A percentile compares a stretch with the other conserved stretches of the same genome.
These are phyloP conservation scores for Coix lacrymajobi DNA, from an alignment of 176 grass and related monocot species.

Conservation along the genomic window DNA sequence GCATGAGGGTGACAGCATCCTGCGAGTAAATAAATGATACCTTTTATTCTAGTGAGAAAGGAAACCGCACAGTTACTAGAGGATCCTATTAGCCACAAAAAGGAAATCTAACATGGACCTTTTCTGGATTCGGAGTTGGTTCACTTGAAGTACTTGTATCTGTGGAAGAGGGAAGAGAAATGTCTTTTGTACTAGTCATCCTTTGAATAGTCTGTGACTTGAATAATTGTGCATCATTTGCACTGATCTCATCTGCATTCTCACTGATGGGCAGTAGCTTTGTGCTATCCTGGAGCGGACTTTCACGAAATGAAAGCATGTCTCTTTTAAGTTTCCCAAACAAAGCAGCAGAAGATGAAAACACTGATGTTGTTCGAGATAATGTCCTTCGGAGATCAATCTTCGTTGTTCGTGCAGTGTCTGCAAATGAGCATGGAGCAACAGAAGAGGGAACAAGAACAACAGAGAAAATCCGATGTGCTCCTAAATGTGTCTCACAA, in stretches of 20 bases:
- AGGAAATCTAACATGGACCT: constrained; percentile 25
- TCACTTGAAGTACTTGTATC: constrained; percentile 38
- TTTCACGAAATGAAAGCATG: constrained; percentile 57
- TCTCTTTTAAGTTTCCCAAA: constrained; percentile 93
- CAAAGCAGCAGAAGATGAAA: constrained; percentile 94
- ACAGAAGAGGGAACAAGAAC: constrained; percentile 96
- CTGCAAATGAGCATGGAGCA: constrained; percentile 46
- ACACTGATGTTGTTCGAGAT: constrained; percentile 79
- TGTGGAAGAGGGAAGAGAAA: constrained; percentile 10
- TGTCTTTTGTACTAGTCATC: constrained; percentile 43
- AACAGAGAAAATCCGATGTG: constrained; percentile 83
- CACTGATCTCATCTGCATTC: constrained; percentile 38
- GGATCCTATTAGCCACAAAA: constrained; percentile 4
- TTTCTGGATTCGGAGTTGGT: constrained; percentile 30
- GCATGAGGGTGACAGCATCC: constrained; percentile 63
- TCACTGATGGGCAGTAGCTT: constrained; percentile 45
- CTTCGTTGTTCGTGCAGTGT: constrained; percentile 22
- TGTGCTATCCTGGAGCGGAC: constrained; percentile 27
- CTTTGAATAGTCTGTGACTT: constrained; percentile 55
- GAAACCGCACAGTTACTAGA: constrained; percentile 2
- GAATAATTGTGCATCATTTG: constrained; percentile 50
- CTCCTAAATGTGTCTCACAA: constrained; percentile 69
- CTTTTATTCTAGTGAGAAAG: constrained; percentile 3
- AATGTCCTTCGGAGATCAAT: constrained; percentile 65
- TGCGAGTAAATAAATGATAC: constrained; percentile 33